Conservation (phyloP, 805 yeast genomes). For the Torulaspora quercuum region DNA sequence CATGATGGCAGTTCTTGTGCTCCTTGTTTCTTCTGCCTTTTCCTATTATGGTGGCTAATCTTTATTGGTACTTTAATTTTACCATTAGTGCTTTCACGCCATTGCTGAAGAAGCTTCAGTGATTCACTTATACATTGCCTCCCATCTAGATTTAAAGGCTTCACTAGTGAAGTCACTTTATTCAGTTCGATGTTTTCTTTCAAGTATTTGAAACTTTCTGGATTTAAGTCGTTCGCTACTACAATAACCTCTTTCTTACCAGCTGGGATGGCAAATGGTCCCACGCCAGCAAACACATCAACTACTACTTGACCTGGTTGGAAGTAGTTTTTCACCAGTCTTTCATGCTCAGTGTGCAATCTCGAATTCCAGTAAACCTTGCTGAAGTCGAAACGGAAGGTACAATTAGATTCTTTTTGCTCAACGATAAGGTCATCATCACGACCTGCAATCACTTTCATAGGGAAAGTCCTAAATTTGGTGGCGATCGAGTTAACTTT, state of each 20-base stretch:
- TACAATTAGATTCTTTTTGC: slow-evolving; percentile 84
- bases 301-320: slow-evolving; percentile 70
- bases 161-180: slow-evolving; percentile 56
- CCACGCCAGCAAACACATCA: slow-evolving; percentile 98
- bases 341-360: slow-evolving; percentile 86
- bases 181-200: slow-evolving; percentile 60
- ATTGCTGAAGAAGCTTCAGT: slow-evolving; percentile 48
- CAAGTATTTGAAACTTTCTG: slow-evolving; percentile 74
- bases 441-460: slow-evolving; percentile 91
- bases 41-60: slow-evolving; percentile 31
- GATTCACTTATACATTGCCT: slow-evolving; percentile 69
- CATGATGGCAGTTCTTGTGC: slow-evolving; percentile 42
- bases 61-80: slow-evolving; percentile 37
- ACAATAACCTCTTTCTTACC: slow-evolving; percentile 78
- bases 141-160: slow-evolving; percentile 74
- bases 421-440: slow-evolving; percentile 62
- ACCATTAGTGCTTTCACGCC: slow-evolving; percentile 40
- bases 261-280: slow-evolving; percentile 96
- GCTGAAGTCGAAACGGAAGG: slow-evolving; percentile 81
- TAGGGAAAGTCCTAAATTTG: slow-evolving; percentile 83
- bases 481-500: slow-evolving; percentile 85
- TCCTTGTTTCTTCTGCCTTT: slow-evolving; percentile 35
- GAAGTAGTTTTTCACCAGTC: slow-evolving; percentile 60
- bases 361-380: slow-evolving; percentile 98
- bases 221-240: slow-evolving; percentile 90